Percentiles rank a stretch among this genome's conserved stretches.
Evolutionary conservation across 2,329 filamentous ascomycete genomes (phyloP).

Genomic region (Achaetomium macrosporum): DNA sequence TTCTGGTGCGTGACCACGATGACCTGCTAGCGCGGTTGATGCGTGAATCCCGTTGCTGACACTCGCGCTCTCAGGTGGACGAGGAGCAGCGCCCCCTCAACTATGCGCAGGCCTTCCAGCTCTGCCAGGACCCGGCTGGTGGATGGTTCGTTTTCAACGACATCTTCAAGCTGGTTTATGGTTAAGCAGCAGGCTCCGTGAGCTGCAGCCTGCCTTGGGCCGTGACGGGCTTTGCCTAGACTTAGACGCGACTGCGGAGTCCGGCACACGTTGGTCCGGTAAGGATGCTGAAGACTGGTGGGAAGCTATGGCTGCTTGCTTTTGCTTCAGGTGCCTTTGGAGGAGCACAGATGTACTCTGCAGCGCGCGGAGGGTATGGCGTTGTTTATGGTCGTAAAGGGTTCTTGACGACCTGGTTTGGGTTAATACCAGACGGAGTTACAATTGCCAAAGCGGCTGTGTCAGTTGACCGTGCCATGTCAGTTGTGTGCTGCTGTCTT

Average conservation of each 20-base stretch:
- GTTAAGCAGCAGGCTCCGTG: slow-evolving; percentile 30
- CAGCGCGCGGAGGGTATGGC: background rate
- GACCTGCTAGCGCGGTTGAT: background rate
- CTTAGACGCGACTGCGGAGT: background rate
- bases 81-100: slow-evolving; percentile 81
- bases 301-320: background rate
- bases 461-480: background rate
- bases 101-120: slow-evolving; percentile 87
- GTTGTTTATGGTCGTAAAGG: background rate
- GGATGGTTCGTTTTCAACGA: slow-evolving; percentile 91
- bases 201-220: background rate
- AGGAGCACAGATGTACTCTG: background rate
- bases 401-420: slow-evolving; percentile 7
- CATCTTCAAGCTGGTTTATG: slow-evolving; percentile 84
- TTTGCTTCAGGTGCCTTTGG: background rate
- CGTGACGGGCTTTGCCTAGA: background rate
- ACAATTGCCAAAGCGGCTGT: background rate
- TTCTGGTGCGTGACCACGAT: slow-evolving; percentile 57
- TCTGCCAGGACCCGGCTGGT: slow-evolving; percentile 59
- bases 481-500: background rate
- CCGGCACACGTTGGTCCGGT: background rate
- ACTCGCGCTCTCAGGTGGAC: slow-evolving; percentile 57
- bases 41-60: slow-evolving; percentile 1
- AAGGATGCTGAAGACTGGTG: background rate
- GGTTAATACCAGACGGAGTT: slow-evolving; percentile 10